phyloP scores from a whole-genome alignment of 2,329 filamentous ascomycete species.

The Cladorrhinum sp. region DNA sequence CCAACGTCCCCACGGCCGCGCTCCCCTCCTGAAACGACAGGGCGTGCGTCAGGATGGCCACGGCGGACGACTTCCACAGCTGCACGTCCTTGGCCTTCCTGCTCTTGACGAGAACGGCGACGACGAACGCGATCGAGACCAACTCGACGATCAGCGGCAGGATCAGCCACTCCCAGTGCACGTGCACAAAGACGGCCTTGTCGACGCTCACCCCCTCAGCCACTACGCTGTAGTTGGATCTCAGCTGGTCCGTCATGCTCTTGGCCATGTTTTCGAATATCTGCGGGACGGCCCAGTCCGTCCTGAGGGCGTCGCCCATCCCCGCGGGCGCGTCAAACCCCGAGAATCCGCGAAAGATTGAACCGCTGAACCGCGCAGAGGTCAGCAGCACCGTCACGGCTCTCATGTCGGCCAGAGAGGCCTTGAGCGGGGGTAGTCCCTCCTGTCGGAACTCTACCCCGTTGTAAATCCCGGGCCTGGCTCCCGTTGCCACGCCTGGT shows the following conservation, averaged over 20 bases:
- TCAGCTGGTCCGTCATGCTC: slow-evolving; percentile 23
- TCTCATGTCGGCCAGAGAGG: slow-evolving; percentile 3
- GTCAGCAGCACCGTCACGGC: slow-evolving; percentile 5
- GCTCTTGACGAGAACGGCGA: slow-evolving; percentile 6
- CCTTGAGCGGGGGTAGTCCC: background rate
- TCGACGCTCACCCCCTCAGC: slow-evolving; percentile 25
- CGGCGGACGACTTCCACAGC: slow-evolving; percentile 14
- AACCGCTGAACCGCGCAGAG: slow-evolving; percentile 9
- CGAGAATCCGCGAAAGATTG: slow-evolving; percentile 10
- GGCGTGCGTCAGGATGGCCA: slow-evolving; percentile 11
- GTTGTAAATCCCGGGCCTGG: background rate
- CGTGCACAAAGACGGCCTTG: slow-evolving; percentile 12
- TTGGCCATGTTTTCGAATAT: slow-evolving; percentile 11
- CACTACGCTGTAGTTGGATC: slow-evolving; percentile 12
- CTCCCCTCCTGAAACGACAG: slow-evolving; percentile 6
- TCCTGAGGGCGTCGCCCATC: slow-evolving; percentile 14
- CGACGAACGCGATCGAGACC: slow-evolving; percentile 1
- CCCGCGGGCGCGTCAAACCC: background rate
- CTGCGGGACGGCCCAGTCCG: background rate
- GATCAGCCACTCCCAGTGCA: slow-evolving; percentile 13
- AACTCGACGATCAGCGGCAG: slow-evolving; percentile 13
- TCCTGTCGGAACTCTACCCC: slow-evolving; percentile 5
- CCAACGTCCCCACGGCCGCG: slow-evolving; percentile 2
- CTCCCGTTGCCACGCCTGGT: background rate
- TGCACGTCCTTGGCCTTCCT: slow-evolving; percentile 5